Percentiles rank a stretch among this genome's conserved stretches.
These are phyloP conservation scores for Suillus placidus DNA, from an alignment of 768 basidiomycete species.

Conservation along the genomic window DNA sequence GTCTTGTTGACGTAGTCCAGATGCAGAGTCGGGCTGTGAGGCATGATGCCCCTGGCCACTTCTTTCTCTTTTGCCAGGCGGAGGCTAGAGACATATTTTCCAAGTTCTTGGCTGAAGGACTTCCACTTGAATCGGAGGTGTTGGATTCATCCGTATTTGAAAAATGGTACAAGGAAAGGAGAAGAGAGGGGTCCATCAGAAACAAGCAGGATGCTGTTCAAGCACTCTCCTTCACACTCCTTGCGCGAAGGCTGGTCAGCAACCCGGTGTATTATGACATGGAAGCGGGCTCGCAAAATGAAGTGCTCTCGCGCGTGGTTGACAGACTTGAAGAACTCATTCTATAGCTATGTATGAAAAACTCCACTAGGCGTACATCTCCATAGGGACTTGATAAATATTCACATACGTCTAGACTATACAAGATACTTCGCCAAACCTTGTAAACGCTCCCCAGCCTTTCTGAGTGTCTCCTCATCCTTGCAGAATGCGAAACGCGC, in stretches of 20 bases:
- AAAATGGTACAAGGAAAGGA: constrained; percentile 49
- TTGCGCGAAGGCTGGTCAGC: constrained; percentile 64
- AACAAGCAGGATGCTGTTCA: constrained; percentile 74
- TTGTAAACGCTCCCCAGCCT: constrained; percentile 83
- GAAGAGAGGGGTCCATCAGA: constrained; percentile 40
- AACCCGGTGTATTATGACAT: constrained; percentile 90
- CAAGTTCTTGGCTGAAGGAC: constrained; percentile 79
- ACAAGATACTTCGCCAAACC: constrained; percentile 67
- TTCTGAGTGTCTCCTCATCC: constrained; percentile 79
- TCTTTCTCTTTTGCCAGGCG: constrained; percentile 87
- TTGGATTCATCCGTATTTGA: constrained; percentile 51
- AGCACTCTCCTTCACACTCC: constrained; percentile 78
- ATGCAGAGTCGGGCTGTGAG: constrained; percentile 91
- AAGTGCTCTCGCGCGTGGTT: constrained; percentile 69
- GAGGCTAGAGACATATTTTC: constrained; percentile 82
- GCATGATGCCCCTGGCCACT: constrained; percentile 60
- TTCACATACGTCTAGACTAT: constrained; percentile 9
- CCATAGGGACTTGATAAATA: background rate
- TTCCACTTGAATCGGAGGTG: constrained; percentile 86
- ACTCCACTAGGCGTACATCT: background rate
- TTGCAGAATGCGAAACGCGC: constrained; percentile 96
- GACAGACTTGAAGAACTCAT: constrained; percentile 46
- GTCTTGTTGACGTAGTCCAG: constrained; percentile 75
- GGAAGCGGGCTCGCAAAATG: constrained; percentile 42
- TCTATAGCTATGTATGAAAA: background rate